Evolutionary conservation across 208 protist species (phyloP).

Genomic region (Trypanosoma cruzi): DNA sequence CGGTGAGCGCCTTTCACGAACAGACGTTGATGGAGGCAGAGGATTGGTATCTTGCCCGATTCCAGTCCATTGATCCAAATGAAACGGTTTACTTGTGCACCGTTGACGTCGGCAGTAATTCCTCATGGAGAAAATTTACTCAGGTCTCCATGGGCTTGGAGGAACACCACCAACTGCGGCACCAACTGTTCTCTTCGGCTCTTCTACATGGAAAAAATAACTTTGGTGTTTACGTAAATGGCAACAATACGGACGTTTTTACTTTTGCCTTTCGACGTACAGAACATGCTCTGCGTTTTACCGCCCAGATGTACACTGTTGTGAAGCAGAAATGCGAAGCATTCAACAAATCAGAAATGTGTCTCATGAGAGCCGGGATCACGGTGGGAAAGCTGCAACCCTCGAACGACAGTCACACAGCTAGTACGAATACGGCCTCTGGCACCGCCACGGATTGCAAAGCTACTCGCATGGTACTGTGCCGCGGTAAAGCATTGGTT

Average conservation of each 20-base stretch:
- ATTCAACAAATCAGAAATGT: conserved; percentile 40
- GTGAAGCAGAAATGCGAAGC: conserved; percentile 48
- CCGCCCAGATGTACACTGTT: conserved; percentile 70
- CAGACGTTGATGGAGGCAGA: conserved; percentile 65
- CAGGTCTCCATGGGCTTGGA: conserved; percentile 38
- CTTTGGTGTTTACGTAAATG: conserved; percentile 83
- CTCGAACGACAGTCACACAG: conserved; percentile 1
- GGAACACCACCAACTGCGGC: conserved; percentile 51
- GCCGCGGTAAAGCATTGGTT: conserved; percentile 50
- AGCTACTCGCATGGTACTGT: background rate
- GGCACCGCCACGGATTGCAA: too few relatives aligned
- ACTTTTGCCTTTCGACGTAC: conserved; percentile 84
- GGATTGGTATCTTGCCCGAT: conserved; percentile 62
- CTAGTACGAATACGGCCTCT: background rate
- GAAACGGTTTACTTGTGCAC: conserved; percentile 78
- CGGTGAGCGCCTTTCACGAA: conserved; percentile 52
- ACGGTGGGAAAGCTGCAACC: conserved; percentile 11
- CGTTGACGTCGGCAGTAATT: conserved; percentile 71
- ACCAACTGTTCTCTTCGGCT: conserved; percentile 46
- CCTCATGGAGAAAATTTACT: conserved; percentile 54
- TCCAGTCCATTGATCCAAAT: conserved; percentile 51
- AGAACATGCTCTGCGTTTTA: conserved; percentile 77
- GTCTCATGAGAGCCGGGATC: conserved; percentile 74
- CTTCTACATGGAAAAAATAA: conserved; percentile 56
- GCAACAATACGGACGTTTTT: conserved; percentile 77